Base-by-base conservation (phyloP, 2,329 filamentous ascomycete genomes). In the Aspergillus sp. region DNA sequence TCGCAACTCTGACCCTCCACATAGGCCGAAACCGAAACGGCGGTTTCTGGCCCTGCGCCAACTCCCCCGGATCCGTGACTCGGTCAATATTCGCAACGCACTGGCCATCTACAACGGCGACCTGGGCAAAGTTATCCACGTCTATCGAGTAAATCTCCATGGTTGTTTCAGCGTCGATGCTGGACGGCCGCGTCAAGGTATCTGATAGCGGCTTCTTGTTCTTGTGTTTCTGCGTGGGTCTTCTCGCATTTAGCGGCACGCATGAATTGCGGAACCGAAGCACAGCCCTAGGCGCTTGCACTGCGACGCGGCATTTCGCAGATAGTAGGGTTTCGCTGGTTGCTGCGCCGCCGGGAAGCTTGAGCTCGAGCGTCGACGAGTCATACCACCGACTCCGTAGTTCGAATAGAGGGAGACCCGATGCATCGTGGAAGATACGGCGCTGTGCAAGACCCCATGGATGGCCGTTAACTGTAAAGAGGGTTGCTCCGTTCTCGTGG, bases 361-460 rank as follows among this genome's bases (percentile, higher is more conserved):
- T 60, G 24, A 64, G 30, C 7, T 56, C 58, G 45, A 64, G 24
- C 1, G 45, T 32, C 2, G 58, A 61, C 4, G 62, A 62, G 30
- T 59, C 54, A 38, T 62, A 62, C 62, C 62, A 64, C 4, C 48
- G 55, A 12, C 56, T 47, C 7, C 58, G 54, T 4, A 64, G 48
- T 20, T 64, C 60, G 41, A 62, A 64, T 15, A 64, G 62, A 8
- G 62, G 58, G 18, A 64, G 49, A 2, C 62, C 62, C 1, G 58
- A 55, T 24, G 47, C 52, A 48, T 64, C 62, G 45, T 55, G 47
- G 53, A 64, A 64, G 26, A 59, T 48, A 11, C 59, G 61, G 20
- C 56, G 52, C 9, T 61, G 60, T 15, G 49, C 52, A 8, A 62
- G 50, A 42, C 47, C 56, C 56, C 58, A 64, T 11, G 60, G 62